Base-by-base conservation (phyloP, 2,329 filamentous ascomycete genomes). In the Paradendryphiella salina region DNA sequence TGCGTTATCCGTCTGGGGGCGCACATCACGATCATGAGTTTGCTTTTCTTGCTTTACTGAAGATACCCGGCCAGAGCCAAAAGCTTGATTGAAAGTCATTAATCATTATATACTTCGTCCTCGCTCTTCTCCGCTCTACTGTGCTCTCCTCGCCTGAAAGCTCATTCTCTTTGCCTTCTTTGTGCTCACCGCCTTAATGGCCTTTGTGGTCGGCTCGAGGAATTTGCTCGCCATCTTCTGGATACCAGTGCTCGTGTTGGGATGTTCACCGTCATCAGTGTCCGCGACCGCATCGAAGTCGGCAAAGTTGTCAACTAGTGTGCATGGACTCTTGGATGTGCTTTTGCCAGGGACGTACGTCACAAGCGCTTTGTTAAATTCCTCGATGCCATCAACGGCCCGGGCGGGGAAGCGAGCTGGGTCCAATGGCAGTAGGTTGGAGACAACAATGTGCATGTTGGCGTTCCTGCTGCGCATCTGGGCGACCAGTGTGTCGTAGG, bases 401-500 rank as follows among this genome's bases (percentile, higher is more conserved):
- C 21, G 20, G 14, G 55, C 39, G 17, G 59, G 51, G 54, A 67
- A 73, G 8, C 60, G 59, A 3, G 46, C 46, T 1, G 65, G 59
- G 33, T 65, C 63, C 28, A 72, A 53, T 9, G 67, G 66, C 8
- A 64, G 60, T 4, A 69, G 52, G 47, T 63, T 62, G 21, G 66
- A 67, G 45, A 74, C 73, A 39, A 78, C 47, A 38, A 77, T 71
- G 49, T 70, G 70, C 62, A 77, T 74, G 2, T 60, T 67, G 4
- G 65, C 48, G 44, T 78, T 79, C 29, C 64, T 73, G 1, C 59
- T 67, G 14, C 76, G 61, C 75, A 79, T 79, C 53, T 77, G 71
- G 2, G 62, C 64, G 1, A 78, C 63, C 17, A 79, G 54, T 4
- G 61, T 71, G 8, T 67, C 63, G 52, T 73, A 77, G 1, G 76